Percentiles rank a stretch among this genome's conserved stretches.
Conservation (phyloP, 2,329 filamentous ascomycete species). For the Thielaviopsis punctulata region DNA sequence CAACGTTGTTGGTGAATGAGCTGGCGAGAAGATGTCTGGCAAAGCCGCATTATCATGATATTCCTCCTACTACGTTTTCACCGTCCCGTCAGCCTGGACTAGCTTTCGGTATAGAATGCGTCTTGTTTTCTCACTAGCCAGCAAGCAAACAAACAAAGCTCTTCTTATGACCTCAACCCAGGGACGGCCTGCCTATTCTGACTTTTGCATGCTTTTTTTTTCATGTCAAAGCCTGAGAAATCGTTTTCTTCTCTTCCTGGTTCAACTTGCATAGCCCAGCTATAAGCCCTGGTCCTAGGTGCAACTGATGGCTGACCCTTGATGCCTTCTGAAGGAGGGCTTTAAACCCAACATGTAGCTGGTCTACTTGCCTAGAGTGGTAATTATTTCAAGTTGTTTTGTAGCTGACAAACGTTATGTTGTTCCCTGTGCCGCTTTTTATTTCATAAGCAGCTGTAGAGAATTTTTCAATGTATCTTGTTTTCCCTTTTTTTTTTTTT, state of each 20-base stretch:
- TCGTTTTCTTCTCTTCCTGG: background rate
- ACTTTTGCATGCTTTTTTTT: background rate
- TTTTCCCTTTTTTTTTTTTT: too few relatives aligned
- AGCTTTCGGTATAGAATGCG: background rate
- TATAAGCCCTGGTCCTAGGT: background rate
- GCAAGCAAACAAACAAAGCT: background rate
- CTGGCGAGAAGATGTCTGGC: background rate
- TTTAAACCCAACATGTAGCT: background rate
- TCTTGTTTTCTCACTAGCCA: background rate
- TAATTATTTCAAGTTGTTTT: background rate
- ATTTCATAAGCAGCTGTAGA: too few relatives aligned
- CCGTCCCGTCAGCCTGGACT: background rate
- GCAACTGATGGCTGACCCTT: background rate
- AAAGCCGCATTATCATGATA: background rate
- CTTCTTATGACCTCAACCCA: background rate
- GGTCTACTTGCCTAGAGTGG: background rate
- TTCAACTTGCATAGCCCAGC: background rate
- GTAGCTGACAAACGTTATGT: background rate
- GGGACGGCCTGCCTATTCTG: background rate
- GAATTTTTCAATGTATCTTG: too few relatives aligned
- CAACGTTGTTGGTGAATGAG: background rate
- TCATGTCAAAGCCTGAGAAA: background rate
- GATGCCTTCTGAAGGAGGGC: background rate
- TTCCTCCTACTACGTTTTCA: background rate
- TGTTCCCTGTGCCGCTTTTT: background rate